Conservation (phyloP, 2,329 filamentous ascomycete genomes). For the Penicillium sp. region DNA sequence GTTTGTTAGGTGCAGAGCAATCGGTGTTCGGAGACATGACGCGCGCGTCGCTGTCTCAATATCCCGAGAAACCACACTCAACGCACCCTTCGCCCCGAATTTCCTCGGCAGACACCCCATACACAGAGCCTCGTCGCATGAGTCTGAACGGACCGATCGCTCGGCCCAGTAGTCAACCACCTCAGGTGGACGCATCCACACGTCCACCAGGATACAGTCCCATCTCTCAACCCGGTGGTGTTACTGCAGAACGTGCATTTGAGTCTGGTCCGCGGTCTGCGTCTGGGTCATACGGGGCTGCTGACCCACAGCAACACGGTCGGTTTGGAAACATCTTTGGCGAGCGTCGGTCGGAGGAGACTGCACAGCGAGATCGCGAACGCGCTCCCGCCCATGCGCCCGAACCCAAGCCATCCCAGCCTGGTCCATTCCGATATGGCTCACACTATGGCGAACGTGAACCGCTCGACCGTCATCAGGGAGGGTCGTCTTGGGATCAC, state of each 20-base stretch:
- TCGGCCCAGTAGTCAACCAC: slow-evolving; percentile 46
- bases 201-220: slow-evolving; percentile 41
- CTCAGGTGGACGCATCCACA: slow-evolving; percentile 36
- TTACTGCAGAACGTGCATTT: slow-evolving; percentile 27
- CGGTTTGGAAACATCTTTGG: slow-evolving; percentile 37
- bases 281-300: slow-evolving; percentile 31
- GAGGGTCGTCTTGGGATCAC: slow-evolving; percentile 37
- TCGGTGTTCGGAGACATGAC: slow-evolving; percentile 35
- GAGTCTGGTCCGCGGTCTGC: slow-evolving; percentile 25
- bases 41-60: slow-evolving; percentile 34
- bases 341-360: slow-evolving; percentile 40
- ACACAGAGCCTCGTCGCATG: slow-evolving; percentile 41
- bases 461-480: slow-evolving; percentile 27
- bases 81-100: slow-evolving; percentile 39
- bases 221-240: slow-evolving; percentile 30
- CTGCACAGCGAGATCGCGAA: slow-evolving; percentile 37
- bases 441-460: slow-evolving; percentile 39
- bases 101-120: slow-evolving; percentile 35
- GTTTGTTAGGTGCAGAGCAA: slow-evolving; percentile 30
- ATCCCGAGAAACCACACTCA: slow-evolving; percentile 37
- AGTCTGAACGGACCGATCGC: slow-evolving; percentile 47
- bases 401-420: slow-evolving; percentile 31
- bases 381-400: slow-evolving; percentile 30
- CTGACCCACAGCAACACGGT: slow-evolving; percentile 35
- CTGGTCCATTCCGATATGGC: slow-evolving; percentile 31